Evolutionary conservation across 306 rosid species (phyloP).

Genomic region (Neltuma alba): DNA sequence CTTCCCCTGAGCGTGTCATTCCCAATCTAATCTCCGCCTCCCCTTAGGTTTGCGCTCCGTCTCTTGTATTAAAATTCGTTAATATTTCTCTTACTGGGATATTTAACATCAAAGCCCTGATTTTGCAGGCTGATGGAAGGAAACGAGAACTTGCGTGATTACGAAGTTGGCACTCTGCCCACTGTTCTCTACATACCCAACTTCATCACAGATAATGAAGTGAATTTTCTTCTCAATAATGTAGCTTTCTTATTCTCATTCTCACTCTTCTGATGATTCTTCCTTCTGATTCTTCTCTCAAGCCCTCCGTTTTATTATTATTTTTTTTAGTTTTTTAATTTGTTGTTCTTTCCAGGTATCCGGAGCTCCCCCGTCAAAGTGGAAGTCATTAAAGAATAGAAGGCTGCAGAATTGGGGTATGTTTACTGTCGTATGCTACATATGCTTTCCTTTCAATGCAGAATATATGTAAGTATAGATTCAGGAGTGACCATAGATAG

Average conservation of each 20-base stretch:
- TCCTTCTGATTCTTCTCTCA: constrained; percentile 2
- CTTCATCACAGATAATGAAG: constrained; percentile 54
- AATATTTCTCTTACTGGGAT: background rate
- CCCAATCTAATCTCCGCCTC: background rate
- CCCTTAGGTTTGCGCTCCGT: too few relatives aligned
- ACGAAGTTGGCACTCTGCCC: constrained; percentile 70
- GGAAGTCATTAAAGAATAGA: constrained; percentile 84
- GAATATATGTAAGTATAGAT: background rate
- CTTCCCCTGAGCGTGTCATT: background rate
- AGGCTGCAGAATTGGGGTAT: constrained; percentile 96
- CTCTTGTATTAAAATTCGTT: too few relatives aligned
- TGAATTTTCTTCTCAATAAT: constrained; percentile 59
- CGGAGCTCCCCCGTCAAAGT: constrained; percentile 70
- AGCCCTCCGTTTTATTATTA: background rate
- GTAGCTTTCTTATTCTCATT: constrained; percentile 37
- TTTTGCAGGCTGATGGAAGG: constrained; percentile 54
- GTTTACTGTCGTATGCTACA: constrained; percentile 4
- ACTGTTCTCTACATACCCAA: constrained; percentile 71
- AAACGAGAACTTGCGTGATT: constrained; percentile 34
- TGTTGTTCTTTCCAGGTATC: constrained; percentile 56
- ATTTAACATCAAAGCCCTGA: constrained; percentile 25
- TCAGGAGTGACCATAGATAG: background rate
- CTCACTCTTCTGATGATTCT: background rate
- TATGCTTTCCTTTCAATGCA: background rate
- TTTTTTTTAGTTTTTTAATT: too few relatives aligned